Percentiles rank a stretch among this genome's conserved stretches.
phyloP scores from a whole-genome alignment of 1,139 yeast species.

The Yamadazyma spencermartinsiae region DNA sequence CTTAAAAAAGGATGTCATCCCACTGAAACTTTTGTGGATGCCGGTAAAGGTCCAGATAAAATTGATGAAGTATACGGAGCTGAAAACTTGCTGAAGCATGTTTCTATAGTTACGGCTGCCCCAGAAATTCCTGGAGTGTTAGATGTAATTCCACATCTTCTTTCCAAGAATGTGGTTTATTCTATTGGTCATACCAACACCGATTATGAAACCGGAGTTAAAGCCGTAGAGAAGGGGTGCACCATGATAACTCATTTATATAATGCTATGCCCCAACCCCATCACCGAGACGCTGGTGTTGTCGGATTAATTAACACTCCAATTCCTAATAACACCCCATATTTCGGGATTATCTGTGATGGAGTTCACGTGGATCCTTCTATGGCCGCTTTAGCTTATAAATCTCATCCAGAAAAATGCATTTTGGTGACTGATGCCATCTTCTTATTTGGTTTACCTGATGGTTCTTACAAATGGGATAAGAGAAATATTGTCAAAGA shows the following conservation, averaged over 20 bases:
- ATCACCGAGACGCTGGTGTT: constrained; percentile 62
- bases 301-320: constrained; percentile 54
- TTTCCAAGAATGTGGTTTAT: constrained; percentile 37
- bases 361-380: constrained; percentile 66
- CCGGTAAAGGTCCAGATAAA: constrained; percentile 37
- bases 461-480: constrained; percentile 54
- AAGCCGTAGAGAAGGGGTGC: constrained; percentile 55
- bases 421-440: constrained; percentile 65
- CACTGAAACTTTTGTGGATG: constrained; percentile 52
- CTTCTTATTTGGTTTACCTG: constrained; percentile 53
- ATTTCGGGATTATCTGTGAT: constrained; percentile 60
- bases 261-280: constrained; percentile 71
- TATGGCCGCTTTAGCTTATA: constrained; percentile 54
- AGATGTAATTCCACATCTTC: constrained; percentile 46
- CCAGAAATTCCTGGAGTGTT: constrained; percentile 61
- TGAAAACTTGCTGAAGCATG: constrained; percentile 40
- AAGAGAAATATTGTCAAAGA: constrained; percentile 49
- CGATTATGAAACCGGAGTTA: constrained; percentile 47
- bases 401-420: constrained; percentile 55
- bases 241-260: constrained; percentile 63
- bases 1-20: constrained; percentile 67
- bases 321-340: constrained; percentile 37
- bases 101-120: constrained; percentile 59
- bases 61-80: constrained; percentile 47
- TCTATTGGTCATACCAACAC: constrained; percentile 62